phyloP scores from a whole-genome alignment of 306 rosid species.

The Gleditsia sinensis region DNA sequence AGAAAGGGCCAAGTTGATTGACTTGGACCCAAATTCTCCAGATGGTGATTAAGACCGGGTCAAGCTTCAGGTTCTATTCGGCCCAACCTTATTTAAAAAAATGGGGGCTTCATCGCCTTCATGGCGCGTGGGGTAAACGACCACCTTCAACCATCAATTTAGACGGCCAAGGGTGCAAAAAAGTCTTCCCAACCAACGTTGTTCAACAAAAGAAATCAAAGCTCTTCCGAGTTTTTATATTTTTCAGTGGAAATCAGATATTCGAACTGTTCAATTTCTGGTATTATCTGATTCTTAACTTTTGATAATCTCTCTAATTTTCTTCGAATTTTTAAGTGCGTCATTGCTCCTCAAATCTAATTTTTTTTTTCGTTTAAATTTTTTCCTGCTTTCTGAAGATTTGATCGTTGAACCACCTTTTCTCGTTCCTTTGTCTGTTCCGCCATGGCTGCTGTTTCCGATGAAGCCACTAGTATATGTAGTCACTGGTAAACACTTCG shows the following conservation, averaged over 20 bases:
- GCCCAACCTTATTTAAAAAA: constrained; percentile 4
- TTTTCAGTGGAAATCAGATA: background rate
- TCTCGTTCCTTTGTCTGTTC: background rate
- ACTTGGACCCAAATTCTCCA: background rate
- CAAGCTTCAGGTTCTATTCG: background rate
- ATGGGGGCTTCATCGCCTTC: constrained; percentile 10
- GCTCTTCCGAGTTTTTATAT: background rate
- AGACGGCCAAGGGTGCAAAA: background rate
- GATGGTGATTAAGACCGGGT: background rate
- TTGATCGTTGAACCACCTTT: constrained; percentile 26
- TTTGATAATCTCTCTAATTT: background rate
- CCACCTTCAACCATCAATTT: constrained; percentile 26
- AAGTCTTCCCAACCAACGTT: constrained; percentile 27
- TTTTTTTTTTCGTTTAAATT: no score
- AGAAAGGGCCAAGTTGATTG: background rate
- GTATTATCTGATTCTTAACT: background rate
- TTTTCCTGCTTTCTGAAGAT: constrained; percentile 32
- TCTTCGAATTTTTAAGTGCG: background rate
- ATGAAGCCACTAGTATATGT: constrained; percentile 58
- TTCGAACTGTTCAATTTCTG: constrained; percentile 9
- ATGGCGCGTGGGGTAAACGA: constrained; percentile 27
- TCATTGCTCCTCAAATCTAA: constrained; percentile 18
- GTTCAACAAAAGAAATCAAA: constrained; percentile 17
- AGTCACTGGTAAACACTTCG: constrained; percentile 65
- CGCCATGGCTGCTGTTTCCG: constrained; percentile 64